Evolutionary conservation across 1,139 yeast species (phyloP).

Genomic region (Yamadazyma spencermartinsiae): DNA sequence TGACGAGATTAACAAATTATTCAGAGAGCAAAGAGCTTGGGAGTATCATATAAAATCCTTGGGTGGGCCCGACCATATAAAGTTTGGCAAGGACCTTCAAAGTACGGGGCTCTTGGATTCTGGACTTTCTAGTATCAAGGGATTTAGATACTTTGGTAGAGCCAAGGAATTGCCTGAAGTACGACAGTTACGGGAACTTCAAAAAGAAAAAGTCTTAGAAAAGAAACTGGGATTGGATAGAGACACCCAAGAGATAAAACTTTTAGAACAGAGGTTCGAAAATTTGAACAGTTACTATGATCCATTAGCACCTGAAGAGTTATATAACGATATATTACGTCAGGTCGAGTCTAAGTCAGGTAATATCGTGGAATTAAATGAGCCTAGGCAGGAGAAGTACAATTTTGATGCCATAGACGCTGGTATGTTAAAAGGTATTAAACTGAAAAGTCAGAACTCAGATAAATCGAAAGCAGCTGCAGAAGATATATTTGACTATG

Average conservation of each 20-base stretch:
- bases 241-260: constrained; percentile 19
- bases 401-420: constrained; percentile 6
- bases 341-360: constrained; percentile 21
- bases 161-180: constrained; percentile 83
- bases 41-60: constrained; percentile 68
- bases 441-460: not conserved
- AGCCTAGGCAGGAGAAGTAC: constrained; percentile 10
- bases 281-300: constrained; percentile 34
- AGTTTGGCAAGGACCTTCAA: constrained; percentile 25
- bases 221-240: constrained; percentile 6
- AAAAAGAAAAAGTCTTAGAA: constrained; percentile 2
- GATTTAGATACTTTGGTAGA: constrained; percentile 78
- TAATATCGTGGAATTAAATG: constrained; percentile 10
- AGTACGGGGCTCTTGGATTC: constrained; percentile 24
- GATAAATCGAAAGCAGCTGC: not conserved
- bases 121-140: constrained; percentile 34
- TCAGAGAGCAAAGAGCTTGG: constrained; percentile 74
- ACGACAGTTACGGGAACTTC: constrained; percentile 1
- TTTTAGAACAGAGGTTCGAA: constrained; percentile 16
- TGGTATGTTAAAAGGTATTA: constrained; percentile 4
- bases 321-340: constrained; percentile 4
- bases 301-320: not conserved
- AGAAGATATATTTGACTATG: constrained; percentile 21
- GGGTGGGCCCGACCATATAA: constrained; percentile 68
- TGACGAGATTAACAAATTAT: constrained; percentile 68